Evolutionary conservation across 23 red algal genomes (phyloP).

Genomic region (Gracilaria gracilis): DNA sequence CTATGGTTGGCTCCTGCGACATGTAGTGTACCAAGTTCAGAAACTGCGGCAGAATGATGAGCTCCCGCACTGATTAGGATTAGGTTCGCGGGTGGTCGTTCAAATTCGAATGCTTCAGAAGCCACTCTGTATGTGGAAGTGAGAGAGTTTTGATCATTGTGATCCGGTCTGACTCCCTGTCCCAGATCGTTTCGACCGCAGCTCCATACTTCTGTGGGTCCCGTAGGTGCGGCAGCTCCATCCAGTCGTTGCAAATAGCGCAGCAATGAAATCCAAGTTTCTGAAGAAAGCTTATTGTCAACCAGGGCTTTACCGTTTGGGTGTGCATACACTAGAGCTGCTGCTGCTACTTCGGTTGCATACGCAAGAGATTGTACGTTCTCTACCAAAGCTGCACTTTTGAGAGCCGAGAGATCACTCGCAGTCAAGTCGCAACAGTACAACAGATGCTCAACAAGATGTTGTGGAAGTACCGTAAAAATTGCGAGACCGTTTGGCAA

Average conservation of each 20-base stretch:
- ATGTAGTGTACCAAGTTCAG: constrained; percentile 43
- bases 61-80: constrained; percentile 29
- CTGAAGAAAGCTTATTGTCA: not conserved
- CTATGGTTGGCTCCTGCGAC: constrained; percentile 48
- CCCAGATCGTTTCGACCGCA: constrained; percentile 58
- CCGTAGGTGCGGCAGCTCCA: constrained; percentile 13
- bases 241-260: constrained; percentile 38
- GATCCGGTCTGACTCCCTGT: constrained; percentile 29
- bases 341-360: constrained; percentile 5
- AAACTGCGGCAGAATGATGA: constrained; percentile 44
- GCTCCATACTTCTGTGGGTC: constrained; percentile 37
- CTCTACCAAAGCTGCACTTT: not conserved
- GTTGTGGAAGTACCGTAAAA: constrained; percentile 8
- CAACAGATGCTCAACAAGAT: constrained; percentile 11
- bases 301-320: constrained; percentile 21
- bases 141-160: constrained; percentile 30
- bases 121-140: constrained; percentile 25
- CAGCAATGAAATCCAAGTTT: constrained; percentile 29
- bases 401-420: constrained; percentile 6
- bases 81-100: constrained; percentile 19
- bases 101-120: constrained; percentile 31
- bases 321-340: not conserved
- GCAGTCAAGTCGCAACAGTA: not conserved
- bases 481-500: constrained; percentile 2
- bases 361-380: not conserved